Base-by-base conservation (phyloP, 208 protist genomes). In the Kentomonas sorsogonicus region DNA sequence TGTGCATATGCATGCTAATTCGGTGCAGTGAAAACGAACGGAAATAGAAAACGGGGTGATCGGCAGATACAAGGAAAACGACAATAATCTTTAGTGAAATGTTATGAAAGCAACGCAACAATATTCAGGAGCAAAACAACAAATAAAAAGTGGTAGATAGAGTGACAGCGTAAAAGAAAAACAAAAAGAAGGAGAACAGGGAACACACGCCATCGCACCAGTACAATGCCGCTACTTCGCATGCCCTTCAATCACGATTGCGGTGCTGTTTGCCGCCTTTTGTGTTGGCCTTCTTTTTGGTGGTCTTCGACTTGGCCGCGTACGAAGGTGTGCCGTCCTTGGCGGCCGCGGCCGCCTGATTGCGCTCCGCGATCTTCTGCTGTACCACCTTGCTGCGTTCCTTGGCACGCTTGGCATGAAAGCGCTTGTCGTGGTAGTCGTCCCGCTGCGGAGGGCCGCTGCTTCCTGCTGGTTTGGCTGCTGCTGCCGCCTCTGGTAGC, bases 381-480 rank as follows among this genome's bases (percentile, higher is more conserved):
- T 89, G 83, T 16, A 79, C 63, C 10, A 60, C 57, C 33, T 56
- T 48, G 44, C 63, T 34, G 3, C 82, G 81, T 31, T 80, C 51
- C 46, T 82, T 84, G 0, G 70, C 63, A 22, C 72, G 63, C 33
- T 77, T 60, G 46, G 66, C 77, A 53, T 88, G 73, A 53, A 75
- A 90, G 10, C 59, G 74, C 64, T 94, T 94, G 58, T 83, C 68
- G 55, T 90, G 65, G 63, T 94, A 91, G 31, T 72, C 68, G 57
- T 79, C 80, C 25, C 78, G 79, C 3, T 73, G 68, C 0, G 57
- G 59, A 18, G 45, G 66, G 34, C 52, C 30, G 43, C 43, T 48
- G 29, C 23, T n/a, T 48, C 45, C 58, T 22, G 11, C 3, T 11
- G 61, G 25, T 34, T 46, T 7, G 3, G 13, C 7, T 47, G 34